phyloP scores from a whole-genome alignment of 176 grass and related monocot species.

The Eremochloa ophiuroides region DNA sequence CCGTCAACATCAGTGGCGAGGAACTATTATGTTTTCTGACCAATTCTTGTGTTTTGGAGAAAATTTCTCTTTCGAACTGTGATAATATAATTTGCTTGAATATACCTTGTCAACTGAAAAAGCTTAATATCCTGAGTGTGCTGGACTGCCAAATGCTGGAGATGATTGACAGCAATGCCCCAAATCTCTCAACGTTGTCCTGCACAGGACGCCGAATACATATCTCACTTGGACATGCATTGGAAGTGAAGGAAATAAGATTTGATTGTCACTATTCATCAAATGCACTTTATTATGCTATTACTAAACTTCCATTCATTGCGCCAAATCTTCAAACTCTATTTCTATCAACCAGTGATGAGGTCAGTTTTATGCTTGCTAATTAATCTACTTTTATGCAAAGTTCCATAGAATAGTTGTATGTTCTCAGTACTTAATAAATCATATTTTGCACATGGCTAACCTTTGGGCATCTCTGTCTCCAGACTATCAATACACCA shows the following conservation, averaged over 20 bases:
- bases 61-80: neutral
- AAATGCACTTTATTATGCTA: neutral
- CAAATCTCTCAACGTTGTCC: neutral
- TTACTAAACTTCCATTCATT: neutral
- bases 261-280: neutral
- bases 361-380: neutral
- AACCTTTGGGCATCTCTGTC: neutral
- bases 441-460: neutral
- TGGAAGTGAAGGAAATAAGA: neutral
- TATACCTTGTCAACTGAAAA: neutral
- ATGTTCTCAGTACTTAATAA: neutral
- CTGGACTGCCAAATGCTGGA: neutral
- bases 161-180: neutral
- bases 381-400: neutral
- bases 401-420: neutral
- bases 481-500: neutral
- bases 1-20: neutral
- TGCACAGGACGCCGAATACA: neutral
- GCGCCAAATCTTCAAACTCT: neutral
- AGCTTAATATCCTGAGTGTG: neutral
- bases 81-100: neutral
- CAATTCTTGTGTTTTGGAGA: slow-evolving; percentile 1
- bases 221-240: neutral
- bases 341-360: neutral
- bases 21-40: neutral